A percentile compares a stretch with the other conserved stretches of the same genome.
These are phyloP conservation scores for Stephanodiscus minutulus DNA, from an alignment of 108 stramenopile genomes.

Conservation along the genomic window DNA sequence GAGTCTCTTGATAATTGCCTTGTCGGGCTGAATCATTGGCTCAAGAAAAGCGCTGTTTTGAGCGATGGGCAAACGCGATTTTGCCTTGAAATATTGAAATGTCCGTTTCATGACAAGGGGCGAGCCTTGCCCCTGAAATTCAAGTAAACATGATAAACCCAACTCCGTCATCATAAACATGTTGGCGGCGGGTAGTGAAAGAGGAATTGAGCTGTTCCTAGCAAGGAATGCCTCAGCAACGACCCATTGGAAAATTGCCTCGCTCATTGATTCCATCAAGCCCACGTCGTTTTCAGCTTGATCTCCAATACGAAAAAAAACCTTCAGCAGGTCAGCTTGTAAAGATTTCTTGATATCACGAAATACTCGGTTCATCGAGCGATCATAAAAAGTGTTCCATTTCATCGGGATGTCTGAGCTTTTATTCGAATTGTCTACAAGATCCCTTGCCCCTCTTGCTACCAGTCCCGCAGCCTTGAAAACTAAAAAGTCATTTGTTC, in stretches of 20 bases:
- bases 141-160: conserved; percentile 31
- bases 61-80: background rate
- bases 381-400: conserved; percentile 28
- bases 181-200: conserved; percentile 3
- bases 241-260: conserved; percentile 55
- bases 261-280: conserved; percentile 43
- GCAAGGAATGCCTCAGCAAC: conserved; percentile 45
- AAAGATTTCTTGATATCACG: conserved; percentile 44
- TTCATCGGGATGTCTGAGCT: conserved; percentile 2
- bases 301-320: conserved; percentile 33
- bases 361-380: conserved; percentile 44
- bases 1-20: conserved; percentile 44
- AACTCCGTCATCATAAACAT: conserved; percentile 32
- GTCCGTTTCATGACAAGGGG: conserved; percentile 14
- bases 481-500: conserved; percentile 34
- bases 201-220: background rate
- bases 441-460: conserved; percentile 23
- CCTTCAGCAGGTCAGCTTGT: conserved; percentile 39
- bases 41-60: background rate
- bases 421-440: conserved; percentile 20
- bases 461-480: conserved; percentile 40
- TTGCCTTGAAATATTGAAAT: conserved; percentile 19
- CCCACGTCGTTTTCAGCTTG: conserved; percentile 33
- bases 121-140: conserved; percentile 9
- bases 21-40: conserved; percentile 23